These are phyloP conservation scores for Dicorynia guianensis DNA, from an alignment of 306 rosid species.

Conservation along the genomic window DNA sequence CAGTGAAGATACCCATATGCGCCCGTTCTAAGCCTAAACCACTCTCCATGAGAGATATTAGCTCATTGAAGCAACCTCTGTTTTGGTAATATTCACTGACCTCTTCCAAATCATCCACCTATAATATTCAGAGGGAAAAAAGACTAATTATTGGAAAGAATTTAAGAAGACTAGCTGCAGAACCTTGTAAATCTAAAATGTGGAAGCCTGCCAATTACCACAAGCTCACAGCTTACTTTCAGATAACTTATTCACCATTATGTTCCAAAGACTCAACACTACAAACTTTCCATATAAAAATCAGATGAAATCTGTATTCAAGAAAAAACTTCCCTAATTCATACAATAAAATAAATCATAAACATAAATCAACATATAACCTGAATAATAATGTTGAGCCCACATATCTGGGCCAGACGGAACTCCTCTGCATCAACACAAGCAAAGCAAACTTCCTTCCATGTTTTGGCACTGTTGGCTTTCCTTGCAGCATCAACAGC, in stretches of 20 bases:
- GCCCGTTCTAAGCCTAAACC: constrained; percentile 99
- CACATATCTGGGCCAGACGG: constrained; percentile 99
- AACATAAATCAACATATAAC: constrained; percentile 47
- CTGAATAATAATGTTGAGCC: constrained; percentile 96
- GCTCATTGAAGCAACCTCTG: constrained; percentile 97
- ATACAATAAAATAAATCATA: constrained; percentile 19
- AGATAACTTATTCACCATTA: constrained; percentile 29
- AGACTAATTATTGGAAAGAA: constrained; percentile 21
- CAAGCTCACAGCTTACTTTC: constrained; percentile 20
- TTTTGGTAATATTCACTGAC: constrained; percentile 99
- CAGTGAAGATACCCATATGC: constrained; percentile 99
- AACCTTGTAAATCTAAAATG: constrained; percentile 6
- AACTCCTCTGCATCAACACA: constrained; percentile 99
- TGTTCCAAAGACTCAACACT: constrained; percentile 22
- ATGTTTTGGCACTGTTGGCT: constrained; percentile 98
- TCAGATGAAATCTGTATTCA: constrained; percentile 8
- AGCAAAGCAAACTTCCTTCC: constrained; percentile 99
- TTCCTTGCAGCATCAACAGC: constrained; percentile 99
- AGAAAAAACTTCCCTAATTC: constrained; percentile 12
- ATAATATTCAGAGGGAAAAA: constrained; percentile 34
- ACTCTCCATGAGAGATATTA: constrained; percentile 99
- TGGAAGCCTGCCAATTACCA: constrained; percentile 28
- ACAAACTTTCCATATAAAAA: constrained; percentile 15
- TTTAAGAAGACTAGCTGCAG: constrained; percentile 29
- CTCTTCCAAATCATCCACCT: constrained; percentile 99